Conservation (phyloP, 2,329 filamentous ascomycete genomes). For the Escovopsis sp. region DNA sequence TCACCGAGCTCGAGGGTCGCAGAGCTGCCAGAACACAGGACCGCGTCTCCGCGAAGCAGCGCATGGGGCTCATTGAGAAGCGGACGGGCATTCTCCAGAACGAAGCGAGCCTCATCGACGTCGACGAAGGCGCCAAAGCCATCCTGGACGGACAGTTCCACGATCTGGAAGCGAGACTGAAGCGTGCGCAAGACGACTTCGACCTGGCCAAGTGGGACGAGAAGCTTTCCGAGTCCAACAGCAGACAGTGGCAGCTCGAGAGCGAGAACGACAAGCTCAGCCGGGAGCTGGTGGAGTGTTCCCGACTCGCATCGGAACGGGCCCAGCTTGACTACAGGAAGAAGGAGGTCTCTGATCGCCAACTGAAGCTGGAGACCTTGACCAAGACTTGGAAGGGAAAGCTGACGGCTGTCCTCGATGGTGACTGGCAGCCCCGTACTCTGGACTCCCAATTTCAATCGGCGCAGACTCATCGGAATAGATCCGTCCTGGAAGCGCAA, state of each 20-base stretch:
- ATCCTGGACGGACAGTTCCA: conserved; percentile 59
- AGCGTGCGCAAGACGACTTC: conserved; percentile 47
- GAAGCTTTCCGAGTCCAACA: conserved; percentile 52
- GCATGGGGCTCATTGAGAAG: conserved; percentile 59
- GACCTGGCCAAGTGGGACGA: conserved; percentile 53
- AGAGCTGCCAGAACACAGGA: conserved; percentile 60
- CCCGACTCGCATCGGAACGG: conserved; percentile 63
- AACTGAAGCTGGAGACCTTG: conserved; percentile 65
- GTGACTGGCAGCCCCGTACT: conserved; percentile 51
- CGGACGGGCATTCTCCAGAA: conserved; percentile 52
- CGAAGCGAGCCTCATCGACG: conserved; percentile 55
- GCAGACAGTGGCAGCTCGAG: conserved; percentile 54
- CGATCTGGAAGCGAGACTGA: conserved; percentile 50
- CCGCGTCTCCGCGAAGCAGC: conserved; percentile 57
- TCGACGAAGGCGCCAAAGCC: conserved; percentile 76
- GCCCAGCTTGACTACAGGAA: conserved; percentile 73
- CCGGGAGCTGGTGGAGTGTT: conserved; percentile 71
- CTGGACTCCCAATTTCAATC: conserved; percentile 59
- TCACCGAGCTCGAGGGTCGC: conserved; percentile 61
- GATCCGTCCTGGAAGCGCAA: conserved; percentile 48
- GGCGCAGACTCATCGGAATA: conserved; percentile 41
- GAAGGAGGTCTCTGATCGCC: conserved; percentile 61
- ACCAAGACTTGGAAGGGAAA: conserved; percentile 58
- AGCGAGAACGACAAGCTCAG: conserved; percentile 57
- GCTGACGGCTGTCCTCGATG: conserved; percentile 48